Conservation (phyloP, 1,284 basidiomycete genomes). For the Marasmius fiardii region DNA sequence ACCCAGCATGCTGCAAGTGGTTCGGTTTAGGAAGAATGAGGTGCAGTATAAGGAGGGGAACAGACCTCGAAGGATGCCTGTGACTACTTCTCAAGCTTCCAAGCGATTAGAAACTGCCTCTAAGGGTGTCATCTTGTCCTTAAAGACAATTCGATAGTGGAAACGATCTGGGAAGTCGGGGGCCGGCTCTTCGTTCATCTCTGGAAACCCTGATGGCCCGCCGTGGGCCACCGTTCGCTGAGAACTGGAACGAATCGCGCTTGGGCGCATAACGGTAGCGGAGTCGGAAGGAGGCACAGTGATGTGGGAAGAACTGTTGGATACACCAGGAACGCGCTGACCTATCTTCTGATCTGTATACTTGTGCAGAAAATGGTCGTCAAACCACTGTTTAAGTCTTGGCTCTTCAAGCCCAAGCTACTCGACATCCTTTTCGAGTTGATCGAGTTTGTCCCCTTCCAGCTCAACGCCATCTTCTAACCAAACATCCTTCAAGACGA, state of each 20-base stretch:
- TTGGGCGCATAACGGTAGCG: background rate
- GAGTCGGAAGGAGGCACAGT: background rate
- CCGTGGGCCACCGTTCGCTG: background rate
- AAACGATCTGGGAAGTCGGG: background rate
- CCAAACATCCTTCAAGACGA: conserved; percentile 8
- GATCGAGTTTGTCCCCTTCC: background rate
- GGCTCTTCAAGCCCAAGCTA: background rate
- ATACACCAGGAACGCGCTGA: background rate
- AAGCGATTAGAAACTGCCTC: background rate
- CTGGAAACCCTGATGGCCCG: background rate
- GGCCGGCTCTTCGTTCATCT: background rate
- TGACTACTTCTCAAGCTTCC: background rate
- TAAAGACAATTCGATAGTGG: background rate
- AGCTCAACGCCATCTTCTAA: background rate
- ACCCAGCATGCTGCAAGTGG: background rate
- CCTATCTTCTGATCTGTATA: background rate
- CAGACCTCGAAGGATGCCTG: background rate
- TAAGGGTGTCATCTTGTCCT: background rate
- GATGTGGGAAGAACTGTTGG: background rate
- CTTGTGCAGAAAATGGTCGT: background rate
- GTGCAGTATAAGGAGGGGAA: background rate
- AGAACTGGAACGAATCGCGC: background rate
- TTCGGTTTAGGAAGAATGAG: background rate
- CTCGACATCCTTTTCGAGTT: background rate
- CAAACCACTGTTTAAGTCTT: background rate